These are phyloP conservation scores for Echeveria elegans DNA, from an alignment of 164 flowering plant species.

Conservation along the genomic window DNA sequence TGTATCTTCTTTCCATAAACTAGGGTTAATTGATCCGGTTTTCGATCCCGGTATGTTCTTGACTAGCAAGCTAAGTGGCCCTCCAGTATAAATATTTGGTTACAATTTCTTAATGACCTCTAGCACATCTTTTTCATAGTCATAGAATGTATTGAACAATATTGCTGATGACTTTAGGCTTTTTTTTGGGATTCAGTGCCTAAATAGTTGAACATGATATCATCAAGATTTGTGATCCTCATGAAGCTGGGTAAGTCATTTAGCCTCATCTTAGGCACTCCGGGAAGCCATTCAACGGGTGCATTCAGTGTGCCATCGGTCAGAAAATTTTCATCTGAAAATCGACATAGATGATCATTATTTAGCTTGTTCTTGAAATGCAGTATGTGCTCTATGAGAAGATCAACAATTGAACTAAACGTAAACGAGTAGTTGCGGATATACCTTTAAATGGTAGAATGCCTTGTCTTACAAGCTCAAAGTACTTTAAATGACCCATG, in stretches of 20 bases:
- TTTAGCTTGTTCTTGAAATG: neutral
- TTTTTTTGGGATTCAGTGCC: neutral
- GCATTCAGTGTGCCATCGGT: neutral
- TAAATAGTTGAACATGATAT: neutral
- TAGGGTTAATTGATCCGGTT: too few species aligned
- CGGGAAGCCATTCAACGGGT: constrained; percentile 2
- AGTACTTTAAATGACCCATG: neutral
- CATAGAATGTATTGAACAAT: too few species aligned
- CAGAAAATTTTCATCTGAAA: neutral
- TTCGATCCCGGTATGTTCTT: too few species aligned
- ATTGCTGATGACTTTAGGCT: too few species aligned
- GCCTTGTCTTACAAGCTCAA: constrained; percentile 5
- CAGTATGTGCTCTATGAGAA: neutral
- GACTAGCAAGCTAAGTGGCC: too few species aligned
- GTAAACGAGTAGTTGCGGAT: neutral
- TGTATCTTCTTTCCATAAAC: too few species aligned
- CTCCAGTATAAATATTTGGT: too few species aligned
- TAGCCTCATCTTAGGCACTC: neutral
- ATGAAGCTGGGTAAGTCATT: constrained; percentile 2
- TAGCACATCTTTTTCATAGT: too few species aligned
- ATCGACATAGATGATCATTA: neutral
- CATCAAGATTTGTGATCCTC: constrained; percentile 1
- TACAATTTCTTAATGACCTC: too few species aligned
- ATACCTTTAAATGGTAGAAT: constrained; percentile 10
- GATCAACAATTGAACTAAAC: neutral